These are phyloP conservation scores for Limnanthes douglasii DNA, from an alignment of 345 rosid genomes.

Conservation along the genomic window DNA sequence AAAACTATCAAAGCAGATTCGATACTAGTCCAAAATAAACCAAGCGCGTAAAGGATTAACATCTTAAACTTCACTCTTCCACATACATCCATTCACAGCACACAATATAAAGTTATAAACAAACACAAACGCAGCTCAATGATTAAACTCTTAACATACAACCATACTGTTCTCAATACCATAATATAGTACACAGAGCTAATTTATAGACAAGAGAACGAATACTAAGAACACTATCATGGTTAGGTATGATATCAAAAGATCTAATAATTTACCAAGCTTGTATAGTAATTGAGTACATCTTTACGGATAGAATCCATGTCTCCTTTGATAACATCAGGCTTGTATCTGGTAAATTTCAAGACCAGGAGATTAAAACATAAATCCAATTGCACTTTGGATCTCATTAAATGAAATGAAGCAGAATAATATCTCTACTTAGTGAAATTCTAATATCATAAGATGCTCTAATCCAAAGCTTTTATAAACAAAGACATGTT, in stretches of 20 bases:
- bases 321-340: slow-evolving; percentile 84
- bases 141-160: not conserved
- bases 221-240: not conserved
- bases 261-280: slow-evolving; percentile 28
- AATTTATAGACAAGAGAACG: not conserved
- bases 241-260: too few species aligned
- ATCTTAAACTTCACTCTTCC: not conserved
- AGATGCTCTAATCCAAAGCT: too few species aligned
- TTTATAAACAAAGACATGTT: not conserved
- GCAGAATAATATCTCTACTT: not conserved
- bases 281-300: slow-evolving; percentile 45
- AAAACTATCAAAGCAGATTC: slow-evolving; percentile 6
- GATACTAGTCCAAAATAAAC: not conserved
- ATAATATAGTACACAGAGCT: not conserved
- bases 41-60: too few species aligned
- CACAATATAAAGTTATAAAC: not conserved
- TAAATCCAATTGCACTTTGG: not conserved
- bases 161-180: not conserved
- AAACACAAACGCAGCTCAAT: not conserved
- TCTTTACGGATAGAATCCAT: slow-evolving; percentile 77
- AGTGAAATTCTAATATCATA: too few species aligned
- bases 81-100: not conserved
- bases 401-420: not conserved
- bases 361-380: not conserved
- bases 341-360: slow-evolving; percentile 39